Percentiles rank a stretch among this genome's conserved stretches.
Evolutionary conservation across 768 basidiomycete genomes (phyloP).

Genomic region (Amanita inopinata): DNA sequence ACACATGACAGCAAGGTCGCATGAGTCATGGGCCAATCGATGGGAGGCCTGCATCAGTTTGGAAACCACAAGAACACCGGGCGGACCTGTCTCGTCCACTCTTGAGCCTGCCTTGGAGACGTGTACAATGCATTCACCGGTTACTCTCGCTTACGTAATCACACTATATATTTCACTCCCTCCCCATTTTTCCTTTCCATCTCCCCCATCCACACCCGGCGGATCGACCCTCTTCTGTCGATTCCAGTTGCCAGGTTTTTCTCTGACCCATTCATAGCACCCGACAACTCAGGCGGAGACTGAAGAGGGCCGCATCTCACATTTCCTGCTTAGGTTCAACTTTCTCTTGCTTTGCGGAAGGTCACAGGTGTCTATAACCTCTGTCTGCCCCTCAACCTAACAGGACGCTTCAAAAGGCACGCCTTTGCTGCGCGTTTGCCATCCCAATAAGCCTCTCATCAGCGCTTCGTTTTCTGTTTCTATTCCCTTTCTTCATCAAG

Average conservation of each 20-base stretch:
- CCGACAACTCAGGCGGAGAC: constrained; percentile 32
- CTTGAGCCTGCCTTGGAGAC: neutral
- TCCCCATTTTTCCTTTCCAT: constrained; percentile 19
- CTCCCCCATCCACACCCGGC: constrained; percentile 29
- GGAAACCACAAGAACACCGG: too few species aligned
- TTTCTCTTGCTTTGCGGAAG: constrained; percentile 16
- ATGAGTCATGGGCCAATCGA: neutral
- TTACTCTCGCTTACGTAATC: constrained; percentile 20
- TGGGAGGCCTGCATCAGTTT: neutral
- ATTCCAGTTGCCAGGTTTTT: constrained; percentile 37
- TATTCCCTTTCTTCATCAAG: constrained; percentile 21
- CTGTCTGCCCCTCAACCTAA: constrained; percentile 21
- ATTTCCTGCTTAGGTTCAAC: constrained; percentile 4
- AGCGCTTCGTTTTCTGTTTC: constrained; percentile 26
- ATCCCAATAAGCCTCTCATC: constrained; percentile 20
- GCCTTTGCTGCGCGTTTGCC: constrained; percentile 92
- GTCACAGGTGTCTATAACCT: constrained; percentile 22
- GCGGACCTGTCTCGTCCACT: too few species aligned
- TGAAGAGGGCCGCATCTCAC: constrained; percentile 33
- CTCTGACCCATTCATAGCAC: constrained; percentile 17
- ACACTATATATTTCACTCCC: constrained; percentile 17
- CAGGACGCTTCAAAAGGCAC: constrained; percentile 63
- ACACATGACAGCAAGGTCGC: neutral
- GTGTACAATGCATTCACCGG: neutral
- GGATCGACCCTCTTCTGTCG: constrained; percentile 43